Evolutionary conservation across 1,139 yeast species (phyloP).

Genomic region (Yamadazyma dendronema): DNA sequence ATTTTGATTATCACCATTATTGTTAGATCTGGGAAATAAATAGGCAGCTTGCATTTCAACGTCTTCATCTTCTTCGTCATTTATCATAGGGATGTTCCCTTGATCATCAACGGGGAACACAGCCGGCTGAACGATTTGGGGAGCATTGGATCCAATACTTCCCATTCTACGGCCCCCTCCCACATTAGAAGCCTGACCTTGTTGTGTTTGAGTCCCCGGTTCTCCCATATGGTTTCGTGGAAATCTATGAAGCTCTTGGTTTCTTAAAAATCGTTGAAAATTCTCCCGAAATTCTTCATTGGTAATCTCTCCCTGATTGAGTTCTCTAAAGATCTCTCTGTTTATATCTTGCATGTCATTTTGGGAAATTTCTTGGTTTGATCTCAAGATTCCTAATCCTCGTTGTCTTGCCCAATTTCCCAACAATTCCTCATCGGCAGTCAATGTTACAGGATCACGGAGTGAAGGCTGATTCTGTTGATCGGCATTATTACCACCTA

Average conservation of each 20-base stretch:
- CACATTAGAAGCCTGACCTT: neutral
- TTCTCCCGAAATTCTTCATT: slow-evolving; percentile 42
- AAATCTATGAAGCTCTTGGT: slow-evolving; percentile 27
- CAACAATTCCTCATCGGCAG: slow-evolving; percentile 24
- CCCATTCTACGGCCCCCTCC: slow-evolving; percentile 1
- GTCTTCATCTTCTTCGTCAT: slow-evolving; percentile 27
- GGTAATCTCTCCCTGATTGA: slow-evolving; percentile 33
- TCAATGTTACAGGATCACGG: neutral
- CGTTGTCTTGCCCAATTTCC: slow-evolving; percentile 32
- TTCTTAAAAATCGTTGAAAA: slow-evolving; percentile 33
- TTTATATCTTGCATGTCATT: slow-evolving; percentile 31
- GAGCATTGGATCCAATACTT: slow-evolving; percentile 29
- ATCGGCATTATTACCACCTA: too few relatives aligned
- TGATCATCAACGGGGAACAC: slow-evolving; percentile 36
- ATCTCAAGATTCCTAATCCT: slow-evolving; percentile 30
- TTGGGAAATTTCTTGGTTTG: slow-evolving; percentile 15
- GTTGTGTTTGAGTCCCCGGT: neutral
- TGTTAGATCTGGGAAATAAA: slow-evolving; percentile 27
- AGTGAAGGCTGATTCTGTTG: neutral
- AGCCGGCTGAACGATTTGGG: slow-evolving; percentile 44
- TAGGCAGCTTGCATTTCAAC: slow-evolving; percentile 38
- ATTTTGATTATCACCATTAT: neutral
- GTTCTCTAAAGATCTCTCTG: slow-evolving; percentile 35
- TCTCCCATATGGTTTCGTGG: slow-evolving; percentile 7
- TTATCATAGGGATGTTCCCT: slow-evolving; percentile 23